A percentile compares a stretch with the other conserved stretches of the same genome.
Evolutionary conservation across 192 early-diverging fungal genomes (phyloP).

Genomic region (Backusella luteola): DNA sequence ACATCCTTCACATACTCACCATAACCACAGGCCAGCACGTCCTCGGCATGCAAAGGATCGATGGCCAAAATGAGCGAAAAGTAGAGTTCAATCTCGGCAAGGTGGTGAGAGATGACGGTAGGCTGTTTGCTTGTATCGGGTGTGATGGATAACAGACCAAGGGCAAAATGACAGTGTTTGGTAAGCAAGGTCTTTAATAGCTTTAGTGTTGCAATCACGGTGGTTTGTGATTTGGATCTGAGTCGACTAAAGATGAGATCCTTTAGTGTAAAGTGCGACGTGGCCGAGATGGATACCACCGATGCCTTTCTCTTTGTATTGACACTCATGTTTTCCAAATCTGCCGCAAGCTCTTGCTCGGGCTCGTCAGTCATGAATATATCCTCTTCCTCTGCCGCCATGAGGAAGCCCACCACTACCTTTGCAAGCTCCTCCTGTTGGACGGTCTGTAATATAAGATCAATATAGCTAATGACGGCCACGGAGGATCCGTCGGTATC

Average conservation of each 20-base stretch:
- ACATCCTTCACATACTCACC: constrained; percentile 55
- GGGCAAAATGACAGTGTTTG: constrained; percentile 74
- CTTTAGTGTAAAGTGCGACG: constrained; percentile 66
- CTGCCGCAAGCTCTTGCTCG: neutral
- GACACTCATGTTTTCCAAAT: constrained; percentile 3
- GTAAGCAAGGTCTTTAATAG: constrained; percentile 73
- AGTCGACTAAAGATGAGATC: constrained; percentile 87
- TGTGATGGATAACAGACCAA: constrained; percentile 75
- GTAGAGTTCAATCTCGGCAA: constrained; percentile 57
- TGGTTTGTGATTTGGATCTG: constrained; percentile 81
- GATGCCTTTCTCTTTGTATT: neutral
- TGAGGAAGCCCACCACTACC: constrained; percentile 74
- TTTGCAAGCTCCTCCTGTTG: constrained; percentile 75
- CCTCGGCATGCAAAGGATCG: constrained; percentile 46
- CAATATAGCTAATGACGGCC: constrained; percentile 86
- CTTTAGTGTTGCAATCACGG: constrained; percentile 82
- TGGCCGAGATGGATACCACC: constrained; percentile 23
- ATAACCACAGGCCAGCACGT: constrained; percentile 55
- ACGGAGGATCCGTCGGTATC: constrained; percentile 92
- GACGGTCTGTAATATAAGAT: constrained; percentile 73
- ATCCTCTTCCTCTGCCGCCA: constrained; percentile 57
- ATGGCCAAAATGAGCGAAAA: constrained; percentile 55
- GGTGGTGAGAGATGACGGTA: constrained; percentile 53
- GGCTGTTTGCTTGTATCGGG: constrained; percentile 34
- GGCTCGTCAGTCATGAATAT: neutral